Conservation (phyloP, 441 rosid species). For the Melastoma candidum region DNA sequence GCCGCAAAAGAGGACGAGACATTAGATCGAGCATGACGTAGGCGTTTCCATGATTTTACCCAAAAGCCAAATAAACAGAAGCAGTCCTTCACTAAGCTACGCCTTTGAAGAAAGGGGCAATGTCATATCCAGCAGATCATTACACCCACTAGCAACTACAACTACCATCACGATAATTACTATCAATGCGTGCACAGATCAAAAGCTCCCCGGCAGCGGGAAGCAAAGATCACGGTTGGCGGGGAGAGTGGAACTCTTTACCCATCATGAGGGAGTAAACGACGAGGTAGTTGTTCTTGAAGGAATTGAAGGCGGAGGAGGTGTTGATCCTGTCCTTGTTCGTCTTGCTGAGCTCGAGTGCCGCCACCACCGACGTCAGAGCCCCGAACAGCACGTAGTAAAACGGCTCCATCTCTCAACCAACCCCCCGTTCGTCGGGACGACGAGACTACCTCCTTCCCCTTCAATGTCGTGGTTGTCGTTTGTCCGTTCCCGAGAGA, state of each 20-base stretch:
- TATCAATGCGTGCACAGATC: no score
- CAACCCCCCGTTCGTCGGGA: no score
- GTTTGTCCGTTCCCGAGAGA: no score
- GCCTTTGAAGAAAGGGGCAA: no score
- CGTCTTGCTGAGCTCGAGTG: slow-evolving; percentile 47
- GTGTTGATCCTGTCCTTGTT: slow-evolving; percentile 61
- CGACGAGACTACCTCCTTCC: no score
- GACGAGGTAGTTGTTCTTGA: slow-evolving; percentile 72
- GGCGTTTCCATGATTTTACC: not conserved
- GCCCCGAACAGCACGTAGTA: slow-evolving; percentile 49
- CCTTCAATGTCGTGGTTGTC: no score
- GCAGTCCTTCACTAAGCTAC: not conserved
- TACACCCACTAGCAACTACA: no score
- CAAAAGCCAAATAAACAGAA: not conserved
- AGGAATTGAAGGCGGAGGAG: slow-evolving; percentile 54
- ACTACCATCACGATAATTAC: no score
- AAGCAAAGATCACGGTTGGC: not conserved
- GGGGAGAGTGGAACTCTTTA: slow-evolving; percentile 16
- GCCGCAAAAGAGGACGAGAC: slow-evolving; percentile 15
- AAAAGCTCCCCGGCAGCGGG: no score
- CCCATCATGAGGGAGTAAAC: slow-evolving; percentile 91
- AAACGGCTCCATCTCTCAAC: slow-evolving; percentile 45
- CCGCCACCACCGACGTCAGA: slow-evolving; percentile 43
- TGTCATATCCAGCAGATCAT: no score
- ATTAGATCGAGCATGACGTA: slow-evolving; percentile 9